Evolutionary conservation across 306 rosid genomes (phyloP), one percentile per base, ranked within the genome.

Genomic region (Morella rubra): DNA sequence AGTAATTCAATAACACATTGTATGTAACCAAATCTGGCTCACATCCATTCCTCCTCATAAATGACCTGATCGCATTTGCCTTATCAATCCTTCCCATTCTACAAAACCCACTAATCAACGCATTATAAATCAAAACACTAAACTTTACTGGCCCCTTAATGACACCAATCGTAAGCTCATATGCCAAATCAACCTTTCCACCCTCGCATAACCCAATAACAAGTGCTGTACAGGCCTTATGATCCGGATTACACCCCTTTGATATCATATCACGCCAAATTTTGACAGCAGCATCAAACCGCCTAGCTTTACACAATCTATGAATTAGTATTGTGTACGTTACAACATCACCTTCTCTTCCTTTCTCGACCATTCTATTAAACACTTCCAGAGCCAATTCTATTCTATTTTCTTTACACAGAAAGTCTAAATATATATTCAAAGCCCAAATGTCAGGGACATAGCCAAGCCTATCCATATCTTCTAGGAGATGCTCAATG

Each of bases 361-460:
- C 96, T 70, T 75, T 84, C 50, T 50, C 79, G 22, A 79, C 84
- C 96, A 90, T 85, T 50, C 73, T 59, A 32, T 19, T 52, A 18
- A 90, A 89, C 16, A 90, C 64, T 10, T 86, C 71, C 69, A 92
- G 18, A 46, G 92, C 96, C 16, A 74, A 73, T 8, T 87, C 87
- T 62, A 87, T 41, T 53, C 74, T 82, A 75, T 84, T 82, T 53
- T 92, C 89, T 1, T 84, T 77, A 59, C 91, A 90, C 55, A 95
- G 72, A 59, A 85, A 82, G 80, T 79, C 76, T 81, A 95, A 87
- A 78, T 89, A 92, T 46, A 87, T 88, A 83, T 95, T 95, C 72
- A 90, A 87, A 46, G 99, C 92, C 99, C 97, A 90, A 73, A 90
- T 95, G 44, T 95, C 97, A 6, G 93, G 96, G 64, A 90, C 80